phyloP scores from a whole-genome alignment of 805 yeast species.

The Ogataea glucozyma region DNA sequence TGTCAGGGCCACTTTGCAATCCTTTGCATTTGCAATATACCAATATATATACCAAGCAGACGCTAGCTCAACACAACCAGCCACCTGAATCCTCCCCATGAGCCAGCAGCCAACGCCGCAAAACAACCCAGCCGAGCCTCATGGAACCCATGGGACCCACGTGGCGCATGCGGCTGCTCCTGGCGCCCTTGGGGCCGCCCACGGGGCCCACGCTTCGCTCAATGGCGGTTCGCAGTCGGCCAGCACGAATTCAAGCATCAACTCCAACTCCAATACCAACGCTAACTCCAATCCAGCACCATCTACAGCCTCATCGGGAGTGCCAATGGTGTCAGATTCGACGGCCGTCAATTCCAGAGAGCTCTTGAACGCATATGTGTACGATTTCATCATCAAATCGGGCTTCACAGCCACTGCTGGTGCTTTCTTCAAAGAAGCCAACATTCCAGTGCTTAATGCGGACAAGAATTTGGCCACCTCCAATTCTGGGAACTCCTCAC shows the following conservation, averaged over 20 bases:
- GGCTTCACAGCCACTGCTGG: slow-evolving; percentile 71
- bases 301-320: slow-evolving; percentile 15
- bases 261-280: slow-evolving; percentile 2
- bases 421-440: slow-evolving; percentile 75
- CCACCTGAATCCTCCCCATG: no score
- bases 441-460: slow-evolving; percentile 50
- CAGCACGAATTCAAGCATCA: slow-evolving; percentile 6
- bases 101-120: slow-evolving; percentile 22
- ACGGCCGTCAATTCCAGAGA: slow-evolving; percentile 55
- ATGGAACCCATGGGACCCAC: no score
- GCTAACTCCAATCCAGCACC: slow-evolving; percentile 12
- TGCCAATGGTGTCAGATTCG: slow-evolving; percentile 40
- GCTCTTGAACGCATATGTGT: slow-evolving; percentile 77
- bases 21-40: neutral
- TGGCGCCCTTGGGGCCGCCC: neutral
- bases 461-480: slow-evolving; percentile 17
- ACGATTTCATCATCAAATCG: slow-evolving; percentile 79
- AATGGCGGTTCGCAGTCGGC: slow-evolving; percentile 14
- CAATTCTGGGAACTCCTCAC: slow-evolving; percentile 6
- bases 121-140: no score
- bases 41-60: no score
- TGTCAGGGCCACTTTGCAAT: neutral
- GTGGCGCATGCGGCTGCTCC: no score
- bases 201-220: neutral
- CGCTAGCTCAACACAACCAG: neutral